Conservation (phyloP, 768 basidiomycete genomes). For the Trametes punicea region DNA sequence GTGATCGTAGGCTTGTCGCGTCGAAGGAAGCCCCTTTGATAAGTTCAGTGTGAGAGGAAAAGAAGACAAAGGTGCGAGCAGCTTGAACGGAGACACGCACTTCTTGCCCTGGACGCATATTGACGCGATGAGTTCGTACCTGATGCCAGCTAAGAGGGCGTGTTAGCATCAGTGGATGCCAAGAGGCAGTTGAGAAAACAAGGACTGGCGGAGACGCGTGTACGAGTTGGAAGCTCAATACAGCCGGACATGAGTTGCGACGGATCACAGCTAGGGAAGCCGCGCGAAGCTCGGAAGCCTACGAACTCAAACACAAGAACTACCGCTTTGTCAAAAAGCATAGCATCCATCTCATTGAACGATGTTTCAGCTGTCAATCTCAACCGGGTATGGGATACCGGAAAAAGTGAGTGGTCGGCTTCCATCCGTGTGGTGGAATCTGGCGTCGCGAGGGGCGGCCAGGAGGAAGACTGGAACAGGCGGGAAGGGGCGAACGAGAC, state of each 20-base stretch:
- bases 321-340: not conserved
- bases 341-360: not conserved
- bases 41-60: not conserved
- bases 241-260: not conserved
- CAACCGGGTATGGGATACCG: too few species aligned
- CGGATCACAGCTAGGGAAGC: not conserved
- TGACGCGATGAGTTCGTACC: constrained; percentile 87
- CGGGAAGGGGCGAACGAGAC: not conserved
- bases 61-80: too few species aligned
- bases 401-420: too few species aligned
- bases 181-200: not conserved
- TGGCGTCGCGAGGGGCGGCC: too few species aligned
- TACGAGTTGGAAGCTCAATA: too few species aligned
- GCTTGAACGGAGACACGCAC: constrained; percentile 40
- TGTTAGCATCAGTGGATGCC: not conserved
- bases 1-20: constrained; percentile 69
- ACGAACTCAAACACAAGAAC: not conserved
- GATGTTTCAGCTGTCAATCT: not conserved
- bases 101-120: constrained; percentile 85
- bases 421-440: too few species aligned
- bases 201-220: too few species aligned
- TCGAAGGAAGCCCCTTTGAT: constrained; percentile 73
- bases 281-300: too few species aligned
- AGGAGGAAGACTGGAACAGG: too few species aligned
- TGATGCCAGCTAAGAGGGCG: constrained; percentile 60